Conservation (phyloP, 2,329 filamentous ascomycete genomes). For the Fusarium foetens region DNA sequence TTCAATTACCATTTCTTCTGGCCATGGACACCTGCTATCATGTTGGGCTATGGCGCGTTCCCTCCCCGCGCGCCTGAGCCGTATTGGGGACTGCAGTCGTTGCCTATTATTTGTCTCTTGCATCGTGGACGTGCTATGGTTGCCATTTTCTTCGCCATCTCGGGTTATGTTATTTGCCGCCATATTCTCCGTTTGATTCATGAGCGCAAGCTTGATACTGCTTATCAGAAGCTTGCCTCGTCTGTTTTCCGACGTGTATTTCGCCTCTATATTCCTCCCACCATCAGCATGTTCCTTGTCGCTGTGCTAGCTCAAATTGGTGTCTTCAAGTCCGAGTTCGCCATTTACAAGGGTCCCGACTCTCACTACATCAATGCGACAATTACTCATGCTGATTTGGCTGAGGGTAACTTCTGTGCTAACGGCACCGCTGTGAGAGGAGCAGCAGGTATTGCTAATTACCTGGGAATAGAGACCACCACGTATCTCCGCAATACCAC, state of each 20-base stretch:
- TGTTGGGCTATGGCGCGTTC: constrained; percentile 54
- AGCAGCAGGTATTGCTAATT: constrained; percentile 43
- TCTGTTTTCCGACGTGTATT: constrained; percentile 53
- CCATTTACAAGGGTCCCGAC: constrained; percentile 52
- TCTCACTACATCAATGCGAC: constrained; percentile 54
- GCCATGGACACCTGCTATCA: constrained; percentile 54
- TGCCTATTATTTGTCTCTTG: constrained; percentile 55
- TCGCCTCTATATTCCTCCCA: constrained; percentile 54
- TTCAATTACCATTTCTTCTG: constrained; percentile 57
- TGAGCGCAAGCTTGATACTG: constrained; percentile 49
- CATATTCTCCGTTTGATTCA: constrained; percentile 53
- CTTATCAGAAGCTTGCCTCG: constrained; percentile 52
- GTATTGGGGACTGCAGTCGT: constrained; percentile 45
- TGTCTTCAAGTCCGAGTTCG: constrained; percentile 49
- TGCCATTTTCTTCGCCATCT: constrained; percentile 57
- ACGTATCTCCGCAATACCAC: constrained; percentile 46
- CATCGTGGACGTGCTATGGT: constrained; percentile 56
- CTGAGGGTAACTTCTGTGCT: constrained; percentile 34
- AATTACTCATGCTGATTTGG: constrained; percentile 41
- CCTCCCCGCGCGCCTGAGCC: constrained; percentile 51
- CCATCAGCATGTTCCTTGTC: constrained; percentile 54
- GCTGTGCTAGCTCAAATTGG: constrained; percentile 53
- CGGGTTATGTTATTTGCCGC: constrained; percentile 54
- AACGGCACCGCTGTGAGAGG: constrained; percentile 47
- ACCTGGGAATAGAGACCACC: constrained; percentile 44